Conservation (phyloP, 2,329 filamentous ascomycete genomes). For the Amphichorda felina region DNA sequence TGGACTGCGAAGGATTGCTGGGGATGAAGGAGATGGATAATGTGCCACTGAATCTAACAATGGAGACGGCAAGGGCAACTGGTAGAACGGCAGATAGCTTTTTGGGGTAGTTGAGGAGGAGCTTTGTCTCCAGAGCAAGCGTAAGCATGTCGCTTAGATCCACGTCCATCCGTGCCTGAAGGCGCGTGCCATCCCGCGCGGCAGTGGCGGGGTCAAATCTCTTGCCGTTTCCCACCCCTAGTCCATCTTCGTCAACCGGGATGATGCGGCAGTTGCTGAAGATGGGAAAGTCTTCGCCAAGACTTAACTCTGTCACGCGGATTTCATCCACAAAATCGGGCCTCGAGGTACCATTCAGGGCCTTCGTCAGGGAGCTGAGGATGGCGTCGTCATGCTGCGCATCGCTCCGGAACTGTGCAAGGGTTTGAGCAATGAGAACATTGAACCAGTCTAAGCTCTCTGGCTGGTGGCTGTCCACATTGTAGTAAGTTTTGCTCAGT, state of each 20-base stretch:
- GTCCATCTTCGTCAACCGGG: slow-evolving; percentile 71
- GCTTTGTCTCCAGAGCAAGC: slow-evolving; percentile 83
- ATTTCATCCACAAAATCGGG: slow-evolving; percentile 93
- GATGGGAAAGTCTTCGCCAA: slow-evolving; percentile 96
- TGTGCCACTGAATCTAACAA: slow-evolving; percentile 90
- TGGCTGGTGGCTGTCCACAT: slow-evolving; percentile 87
- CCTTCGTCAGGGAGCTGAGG: slow-evolving; percentile 68
- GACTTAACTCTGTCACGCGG: slow-evolving; percentile 79
- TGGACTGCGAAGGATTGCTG: slow-evolving; percentile 52
- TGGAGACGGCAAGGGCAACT: slow-evolving; percentile 81
- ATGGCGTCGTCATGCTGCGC: slow-evolving; percentile 88
- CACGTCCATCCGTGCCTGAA: slow-evolving; percentile 95
- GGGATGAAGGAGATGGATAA: slow-evolving; percentile 90
- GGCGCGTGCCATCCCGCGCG: slow-evolving; percentile 53
- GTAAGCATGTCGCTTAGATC: slow-evolving; percentile 95
- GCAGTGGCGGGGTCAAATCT: slow-evolving; percentile 40
- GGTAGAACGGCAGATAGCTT: slow-evolving; percentile 80
- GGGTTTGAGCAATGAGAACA: slow-evolving; percentile 89
- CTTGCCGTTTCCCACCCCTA: slow-evolving; percentile 38
- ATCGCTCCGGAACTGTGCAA: slow-evolving; percentile 87
- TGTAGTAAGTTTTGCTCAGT: slow-evolving; percentile 94
- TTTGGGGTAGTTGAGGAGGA: slow-evolving; percentile 90
- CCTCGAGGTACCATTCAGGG: slow-evolving; percentile 76
- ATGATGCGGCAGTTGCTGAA: slow-evolving; percentile 98
- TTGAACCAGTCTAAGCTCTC: slow-evolving; percentile 99